These are phyloP conservation scores for Lanmaoa pseudosensibilis DNA, from an alignment of 768 basidiomycete species.

Conservation along the genomic window DNA sequence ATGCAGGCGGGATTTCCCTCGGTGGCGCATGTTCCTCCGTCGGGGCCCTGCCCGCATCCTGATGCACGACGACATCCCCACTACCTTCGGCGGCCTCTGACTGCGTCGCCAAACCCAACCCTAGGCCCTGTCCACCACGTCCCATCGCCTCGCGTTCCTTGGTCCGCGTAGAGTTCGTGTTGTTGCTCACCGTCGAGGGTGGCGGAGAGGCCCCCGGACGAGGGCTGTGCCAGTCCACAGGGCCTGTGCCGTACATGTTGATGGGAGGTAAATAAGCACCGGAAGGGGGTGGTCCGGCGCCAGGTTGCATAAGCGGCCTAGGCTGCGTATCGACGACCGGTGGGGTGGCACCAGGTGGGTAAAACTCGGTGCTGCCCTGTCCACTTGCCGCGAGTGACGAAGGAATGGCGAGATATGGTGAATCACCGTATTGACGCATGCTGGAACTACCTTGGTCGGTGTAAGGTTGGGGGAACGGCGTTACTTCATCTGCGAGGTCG, in stretches of 20 bases:
- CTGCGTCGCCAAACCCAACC: slow-evolving; percentile 22
- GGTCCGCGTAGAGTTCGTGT: slow-evolving; percentile 12
- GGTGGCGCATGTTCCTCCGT: slow-evolving; percentile 17
- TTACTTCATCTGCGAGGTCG: slow-evolving; percentile 32
- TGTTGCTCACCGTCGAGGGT: slow-evolving; percentile 21
- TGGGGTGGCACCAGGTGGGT: neutral
- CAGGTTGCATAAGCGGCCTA: slow-evolving; percentile 2
- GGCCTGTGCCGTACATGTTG: slow-evolving; percentile 14
- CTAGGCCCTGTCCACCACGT: slow-evolving; percentile 15
- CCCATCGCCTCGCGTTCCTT: slow-evolving; percentile 29
- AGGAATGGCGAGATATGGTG: slow-evolving; percentile 8
- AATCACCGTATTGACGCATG: slow-evolving; percentile 27
- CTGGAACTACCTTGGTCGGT: slow-evolving; percentile 5
- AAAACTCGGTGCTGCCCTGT: slow-evolving; percentile 11
- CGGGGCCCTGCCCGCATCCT: slow-evolving; percentile 28
- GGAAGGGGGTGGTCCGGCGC: neutral
- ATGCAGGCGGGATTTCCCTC: slow-evolving; percentile 30
- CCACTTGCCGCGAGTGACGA: slow-evolving; percentile 1
- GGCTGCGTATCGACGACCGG: slow-evolving; percentile 7
- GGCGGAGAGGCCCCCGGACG: slow-evolving; percentile 21
- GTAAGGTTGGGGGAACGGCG: slow-evolving; percentile 20
- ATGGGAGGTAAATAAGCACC: slow-evolving; percentile 3
- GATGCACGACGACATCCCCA: slow-evolving; percentile 28
- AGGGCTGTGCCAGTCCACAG: slow-evolving; percentile 23
- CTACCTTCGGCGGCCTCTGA: slow-evolving; percentile 22